Percentiles rank a stretch among this genome's conserved stretches.
Evolutionary conservation across 176 grass and related monocot genomes (phyloP).

Genomic region (barley (Hordeum vulgare)): MorexV3_pseudomolecules_assembly NC_058518.1:484166101-484166600

Average conservation of each 20-base stretch:
- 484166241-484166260: slow-evolving; percentile 92
- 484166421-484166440: slow-evolving; percentile 53
- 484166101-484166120: slow-evolving; percentile 62
- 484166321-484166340: slow-evolving; percentile 70
- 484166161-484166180: slow-evolving; percentile 83
- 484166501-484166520: slow-evolving; percentile 76
- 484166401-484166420: slow-evolving; percentile 11
- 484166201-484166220: slow-evolving; percentile 70
- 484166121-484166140: slow-evolving; percentile 87
- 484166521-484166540: slow-evolving; percentile 60
- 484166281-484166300: slow-evolving; percentile 80
- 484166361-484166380: slow-evolving; percentile 10
- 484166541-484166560: slow-evolving; percentile 5
- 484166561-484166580: not conserved
- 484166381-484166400: not conserved
- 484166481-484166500: slow-evolving; percentile 91
- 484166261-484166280: slow-evolving; percentile 90
- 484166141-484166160: slow-evolving; percentile 67
- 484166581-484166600: not conserved
- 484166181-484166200: slow-evolving; percentile 82
- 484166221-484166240: slow-evolving; percentile 77
- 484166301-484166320: slow-evolving; percentile 62
- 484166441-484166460: slow-evolving; percentile 72
- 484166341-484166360: not conserved
- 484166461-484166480: slow-evolving; percentile 93